Conservation (phyloP, 2,329 filamentous ascomycete species). For the Fusarium nisikadoi region DNA sequence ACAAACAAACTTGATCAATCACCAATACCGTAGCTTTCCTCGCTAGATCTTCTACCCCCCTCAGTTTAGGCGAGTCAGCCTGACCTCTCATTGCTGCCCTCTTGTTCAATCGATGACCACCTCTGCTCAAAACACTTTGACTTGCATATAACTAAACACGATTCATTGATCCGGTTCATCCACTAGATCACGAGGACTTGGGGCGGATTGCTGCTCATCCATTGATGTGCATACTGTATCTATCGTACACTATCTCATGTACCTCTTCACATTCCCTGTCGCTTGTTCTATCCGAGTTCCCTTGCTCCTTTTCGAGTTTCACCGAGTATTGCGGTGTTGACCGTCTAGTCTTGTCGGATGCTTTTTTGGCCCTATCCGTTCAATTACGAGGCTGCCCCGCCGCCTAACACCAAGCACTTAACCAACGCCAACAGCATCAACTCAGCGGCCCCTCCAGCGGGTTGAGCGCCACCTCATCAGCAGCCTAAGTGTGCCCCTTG, state of each 20-base stretch:
- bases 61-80: constrained; percentile 29
- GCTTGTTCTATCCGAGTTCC: constrained; percentile 11
- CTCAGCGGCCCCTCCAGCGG: constrained; percentile 31
- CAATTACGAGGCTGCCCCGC: constrained; percentile 39
- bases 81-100: not conserved
- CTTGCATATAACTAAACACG: constrained; percentile 1
- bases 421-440: constrained; percentile 16
- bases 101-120: constrained; percentile 34
- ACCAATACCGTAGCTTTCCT: constrained; percentile 23
- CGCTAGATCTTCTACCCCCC: constrained; percentile 4
- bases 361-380: constrained; percentile 6
- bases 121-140: constrained; percentile 15
- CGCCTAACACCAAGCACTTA: constrained; percentile 24
- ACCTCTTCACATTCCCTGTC: not conserved
- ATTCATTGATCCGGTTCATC: constrained; percentile 17
- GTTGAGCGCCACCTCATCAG: constrained; percentile 35
- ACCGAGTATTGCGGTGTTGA: constrained; percentile 29
- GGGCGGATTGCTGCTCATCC: not conserved
- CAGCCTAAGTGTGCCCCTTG: constrained; percentile 21
- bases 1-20: constrained; percentile 18
- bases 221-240: not conserved
- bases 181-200: constrained; percentile 5
- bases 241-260: not conserved
- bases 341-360: constrained; percentile 1
- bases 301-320: constrained; percentile 16